Base-by-base conservation (phyloP, 306 rosid genomes). In the Corylus americana region DNA sequence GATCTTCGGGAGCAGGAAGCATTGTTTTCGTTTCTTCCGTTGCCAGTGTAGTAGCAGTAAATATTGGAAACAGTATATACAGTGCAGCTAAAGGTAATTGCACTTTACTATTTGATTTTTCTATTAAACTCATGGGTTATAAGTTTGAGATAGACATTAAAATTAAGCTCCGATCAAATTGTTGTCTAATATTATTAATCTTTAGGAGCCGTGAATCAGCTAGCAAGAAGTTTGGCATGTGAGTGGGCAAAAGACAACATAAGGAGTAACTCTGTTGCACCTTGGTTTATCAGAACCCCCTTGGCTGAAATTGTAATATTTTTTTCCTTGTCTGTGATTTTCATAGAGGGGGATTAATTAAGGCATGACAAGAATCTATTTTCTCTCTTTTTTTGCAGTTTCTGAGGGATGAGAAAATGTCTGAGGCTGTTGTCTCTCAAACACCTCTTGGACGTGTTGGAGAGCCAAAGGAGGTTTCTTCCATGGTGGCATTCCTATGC, bases 261-360 rank as follows among this genome's bases (percentile, higher is more conserved):
- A 54, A 87, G 92, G 82, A 75, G 67, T 29, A 91, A 89, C 25
- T 80, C 86, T 12, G 72, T 89, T 62, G 91, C 89, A 44, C 96
- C 93, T n/a, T 84, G 91, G 71, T 14, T 73, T 6, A 87, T 81
- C 35, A 82, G 45, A 81, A 89, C 93, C 7, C 83, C 88, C 29
- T 70, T 73, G 0, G 25, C 6, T 29, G 90, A 79, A 4, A 0
- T 4, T 9, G 89, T 80, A 71, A 77, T 14, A 49, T 49, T 49
- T 14, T 49, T 49, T 49, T 49, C 53, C 11, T 49, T 9, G 3
- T 49, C 16, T 10, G 3, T 49, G 2, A 49, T 49, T 5, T 42
- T 6, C 7, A 7, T 42, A 42, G 45, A 42, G 6, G 44, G 44
- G 44, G 45, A 42, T 42, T 42, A 42, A 42, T 42, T 42, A 42